These are phyloP conservation scores for Claviceps humidiphila DNA, from an alignment of 2,329 filamentous ascomycete species.

Conservation along the genomic window DNA sequence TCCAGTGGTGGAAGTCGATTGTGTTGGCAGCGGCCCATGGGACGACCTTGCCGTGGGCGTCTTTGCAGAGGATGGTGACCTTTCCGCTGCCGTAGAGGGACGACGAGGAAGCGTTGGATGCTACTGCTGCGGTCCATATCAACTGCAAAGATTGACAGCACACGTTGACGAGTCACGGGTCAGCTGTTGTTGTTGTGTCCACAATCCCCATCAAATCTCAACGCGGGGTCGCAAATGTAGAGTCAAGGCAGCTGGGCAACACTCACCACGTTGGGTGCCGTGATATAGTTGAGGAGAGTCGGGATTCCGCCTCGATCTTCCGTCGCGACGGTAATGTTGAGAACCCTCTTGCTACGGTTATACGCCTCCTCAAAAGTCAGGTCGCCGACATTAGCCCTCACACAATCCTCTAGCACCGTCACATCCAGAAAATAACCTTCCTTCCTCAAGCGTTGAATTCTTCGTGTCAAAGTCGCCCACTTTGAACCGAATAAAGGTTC, in stretches of 20 bases:
- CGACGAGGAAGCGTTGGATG: slow-evolving; percentile 55
- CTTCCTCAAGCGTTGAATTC: slow-evolving; percentile 53
- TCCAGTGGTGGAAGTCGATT: slow-evolving; percentile 53
- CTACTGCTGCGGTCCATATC: slow-evolving; percentile 67
- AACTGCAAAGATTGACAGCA: slow-evolving; percentile 32
- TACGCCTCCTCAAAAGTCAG: slow-evolving; percentile 91
- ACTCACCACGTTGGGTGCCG: slow-evolving; percentile 80
- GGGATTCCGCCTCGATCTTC: slow-evolving; percentile 63
- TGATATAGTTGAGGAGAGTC: slow-evolving; percentile 80
- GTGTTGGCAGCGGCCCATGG: slow-evolving; percentile 58
- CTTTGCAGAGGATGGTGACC: slow-evolving; percentile 61
- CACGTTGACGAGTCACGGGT: not conserved
- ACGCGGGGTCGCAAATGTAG: not conserved
- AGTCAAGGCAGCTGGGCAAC: not conserved
- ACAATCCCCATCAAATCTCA: not conserved
- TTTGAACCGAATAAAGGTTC: slow-evolving; percentile 27
- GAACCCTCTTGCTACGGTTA: slow-evolving; percentile 65
- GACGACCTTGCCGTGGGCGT: slow-evolving; percentile 56
- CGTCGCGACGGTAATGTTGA: slow-evolving; percentile 85
- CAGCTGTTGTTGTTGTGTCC: not conserved
- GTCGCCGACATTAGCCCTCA: slow-evolving; percentile 74
- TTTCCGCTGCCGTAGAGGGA: slow-evolving; percentile 53
- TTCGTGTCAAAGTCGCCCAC: slow-evolving; percentile 49
- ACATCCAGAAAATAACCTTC: slow-evolving; percentile 80
- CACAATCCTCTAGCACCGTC: slow-evolving; percentile 67